Evolutionary conservation across 1,139 yeast genomes (phyloP).

Genomic region (Geotrichum klebahnii): DNA sequence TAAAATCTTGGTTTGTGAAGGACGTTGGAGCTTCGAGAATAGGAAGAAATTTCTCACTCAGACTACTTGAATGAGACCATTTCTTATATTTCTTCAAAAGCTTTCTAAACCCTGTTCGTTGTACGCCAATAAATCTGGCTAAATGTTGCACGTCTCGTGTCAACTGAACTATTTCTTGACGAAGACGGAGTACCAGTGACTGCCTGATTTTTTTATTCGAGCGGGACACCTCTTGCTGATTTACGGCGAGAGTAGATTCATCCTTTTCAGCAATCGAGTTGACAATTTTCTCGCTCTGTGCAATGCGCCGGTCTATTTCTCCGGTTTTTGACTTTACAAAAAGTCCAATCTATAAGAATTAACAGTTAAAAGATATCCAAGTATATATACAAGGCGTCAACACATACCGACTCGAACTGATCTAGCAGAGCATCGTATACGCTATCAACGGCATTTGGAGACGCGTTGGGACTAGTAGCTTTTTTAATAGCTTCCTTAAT

Average conservation of each 20-base stretch:
- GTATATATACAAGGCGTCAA: not conserved
- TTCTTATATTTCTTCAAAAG: constrained; percentile 74
- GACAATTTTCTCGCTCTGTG: constrained; percentile 41
- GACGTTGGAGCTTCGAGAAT: constrained; percentile 45
- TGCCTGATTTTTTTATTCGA: constrained; percentile 27
- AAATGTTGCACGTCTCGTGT: constrained; percentile 63
- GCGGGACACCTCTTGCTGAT: not conserved
- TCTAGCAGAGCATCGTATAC: constrained; percentile 41
- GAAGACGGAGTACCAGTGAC: constrained; percentile 33
- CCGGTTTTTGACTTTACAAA: constrained; percentile 66
- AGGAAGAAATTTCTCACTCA: constrained; percentile 37
- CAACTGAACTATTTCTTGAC: constrained; percentile 43
- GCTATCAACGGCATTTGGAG: constrained; percentile 24
- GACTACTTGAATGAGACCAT: constrained; percentile 46
- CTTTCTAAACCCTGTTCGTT: constrained; percentile 76
- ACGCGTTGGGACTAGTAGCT: constrained; percentile 42
- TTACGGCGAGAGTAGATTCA: not conserved
- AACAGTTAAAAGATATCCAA: not conserved
- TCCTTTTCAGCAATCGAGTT: constrained; percentile 35
- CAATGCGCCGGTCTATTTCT: constrained; percentile 49
- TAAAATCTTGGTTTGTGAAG: constrained; percentile 61
- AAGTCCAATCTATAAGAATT: constrained; percentile 40
- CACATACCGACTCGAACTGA: constrained; percentile 48
- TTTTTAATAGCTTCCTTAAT: constrained; percentile 58
- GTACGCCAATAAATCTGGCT: constrained; percentile 70